Evolutionary conservation across 2,329 filamentous ascomycete genomes (phyloP), one percentile per base, ranked within the genome.

Genomic region (Ciborinia camelliae): DNA sequence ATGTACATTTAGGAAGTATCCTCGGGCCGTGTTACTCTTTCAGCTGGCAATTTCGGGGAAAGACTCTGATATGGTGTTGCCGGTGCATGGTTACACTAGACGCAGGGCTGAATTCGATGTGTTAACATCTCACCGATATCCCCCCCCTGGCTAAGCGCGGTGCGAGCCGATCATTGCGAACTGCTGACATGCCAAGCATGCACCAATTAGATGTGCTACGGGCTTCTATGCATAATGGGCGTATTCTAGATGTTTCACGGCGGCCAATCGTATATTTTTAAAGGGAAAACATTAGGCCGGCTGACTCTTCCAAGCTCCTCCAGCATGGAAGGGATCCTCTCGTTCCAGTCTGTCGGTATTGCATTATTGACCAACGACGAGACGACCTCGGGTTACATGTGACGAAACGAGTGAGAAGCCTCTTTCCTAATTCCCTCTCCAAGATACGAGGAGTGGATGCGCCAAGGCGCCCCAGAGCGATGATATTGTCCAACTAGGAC

Each of bases 341-440:
- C 26, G 54, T 57, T 30, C 54, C 54, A 57, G 26, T n/a, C 7
- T 45, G 39, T 57, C 54, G 54, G 54, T 57, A 57, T 10, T 45
- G 12, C 1, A 39, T 45, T 47, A 26, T 28, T 10, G 3, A 23
- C 39, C 26, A 45, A 45, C 28, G 10, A 43, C 12, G 10, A n/a
- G 39, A 45, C 3, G 12, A 30, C 20, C 35, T 57, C 14, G 39
- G 26, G 39, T 45, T 45, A 32, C 26, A 23, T 57, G 20, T 57
- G 39, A 30, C 18, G 26, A 23, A 6, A 45, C 14, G 26, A 45
- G n/a, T 37, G 41, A 20, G 54, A 57, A 45, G 0, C 6, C 18
- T 43, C 12, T 45, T 32, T 12, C 3, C 41, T 53, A 9, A 37
- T 1, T 23, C 20, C 3, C 39, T 45, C 39, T 32, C 37, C 39